Conservation (phyloP, 2,329 filamentous ascomycete species). For the Bipolaris gigantea region DNA sequence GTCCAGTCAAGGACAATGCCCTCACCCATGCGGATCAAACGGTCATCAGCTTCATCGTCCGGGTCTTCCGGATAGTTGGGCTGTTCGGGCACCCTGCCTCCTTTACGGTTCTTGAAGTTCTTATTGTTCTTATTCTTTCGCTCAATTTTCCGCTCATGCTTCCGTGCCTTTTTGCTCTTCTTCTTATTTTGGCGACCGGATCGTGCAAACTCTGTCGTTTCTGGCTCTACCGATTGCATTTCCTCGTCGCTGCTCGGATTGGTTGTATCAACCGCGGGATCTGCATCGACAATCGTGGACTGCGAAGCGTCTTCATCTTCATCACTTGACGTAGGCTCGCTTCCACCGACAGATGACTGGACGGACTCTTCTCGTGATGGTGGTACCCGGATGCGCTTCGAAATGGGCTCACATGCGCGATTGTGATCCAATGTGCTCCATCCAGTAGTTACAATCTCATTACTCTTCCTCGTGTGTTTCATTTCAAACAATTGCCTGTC, state of each 20-base stretch:
- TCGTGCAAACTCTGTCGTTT: conserved; percentile 21
- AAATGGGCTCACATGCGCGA: conserved; percentile 59
- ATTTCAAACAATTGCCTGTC: conserved; percentile 67
- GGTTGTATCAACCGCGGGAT: conserved; percentile 34
- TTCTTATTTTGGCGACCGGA: conserved; percentile 39
- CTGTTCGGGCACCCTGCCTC: conserved; percentile 30
- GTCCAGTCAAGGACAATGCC: conserved; percentile 87
- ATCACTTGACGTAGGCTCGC: conserved; percentile 37
- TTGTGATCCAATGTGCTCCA: conserved; percentile 66
- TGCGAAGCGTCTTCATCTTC: conserved; percentile 38
- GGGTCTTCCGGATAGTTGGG: conserved; percentile 35
- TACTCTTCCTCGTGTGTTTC: conserved; percentile 61
- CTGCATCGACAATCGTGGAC: conserved; percentile 24
- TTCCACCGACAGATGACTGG: conserved; percentile 34
- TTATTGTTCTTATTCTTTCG: conserved; percentile 38
- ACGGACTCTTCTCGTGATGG: conserved; percentile 41
- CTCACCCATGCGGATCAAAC: conserved; percentile 78
- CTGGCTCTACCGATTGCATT: conserved; percentile 35
- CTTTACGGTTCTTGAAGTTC: conserved; percentile 40
- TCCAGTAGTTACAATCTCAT: conserved; percentile 68
- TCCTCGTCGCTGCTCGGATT: conserved; percentile 45
- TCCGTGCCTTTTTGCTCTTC: conserved; percentile 38
- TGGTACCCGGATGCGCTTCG: conserved; percentile 48
- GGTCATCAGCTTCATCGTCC: conserved; percentile 54
- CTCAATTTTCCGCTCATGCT: conserved; percentile 34